Evolutionary conservation across 2,329 filamentous ascomycete genomes (phyloP).

Genomic region (Paecilomyces fulvus): DNA sequence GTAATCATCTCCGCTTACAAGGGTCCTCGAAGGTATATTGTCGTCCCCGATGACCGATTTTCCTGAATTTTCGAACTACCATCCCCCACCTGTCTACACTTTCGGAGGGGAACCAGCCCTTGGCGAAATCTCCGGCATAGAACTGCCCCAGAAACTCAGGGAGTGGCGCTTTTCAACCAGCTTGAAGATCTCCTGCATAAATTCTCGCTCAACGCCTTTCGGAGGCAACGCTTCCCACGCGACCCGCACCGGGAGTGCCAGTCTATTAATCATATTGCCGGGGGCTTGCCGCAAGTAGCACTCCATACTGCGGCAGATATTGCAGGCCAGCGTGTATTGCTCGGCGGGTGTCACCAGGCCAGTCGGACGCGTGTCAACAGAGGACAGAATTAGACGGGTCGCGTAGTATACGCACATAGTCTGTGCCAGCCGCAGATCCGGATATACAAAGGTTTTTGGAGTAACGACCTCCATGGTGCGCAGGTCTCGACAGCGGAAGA

Average conservation of each 20-base stretch:
- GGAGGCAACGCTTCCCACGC: constrained; percentile 30
- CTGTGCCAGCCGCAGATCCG: constrained; percentile 27
- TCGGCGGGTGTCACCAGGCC: constrained; percentile 21
- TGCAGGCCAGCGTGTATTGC: constrained; percentile 26
- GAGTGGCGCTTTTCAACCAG: constrained; percentile 27
- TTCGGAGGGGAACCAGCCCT: constrained; percentile 15
- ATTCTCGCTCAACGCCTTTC: constrained; percentile 22
- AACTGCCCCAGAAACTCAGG: constrained; percentile 26
- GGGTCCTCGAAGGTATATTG: neutral
- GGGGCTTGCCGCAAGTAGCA: constrained; percentile 27
- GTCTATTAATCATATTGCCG: constrained; percentile 32
- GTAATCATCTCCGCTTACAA: neutral
- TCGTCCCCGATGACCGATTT: neutral
- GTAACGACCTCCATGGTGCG: constrained; percentile 23
- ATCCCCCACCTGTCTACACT: neutral
- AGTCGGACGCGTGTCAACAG: constrained; percentile 21
- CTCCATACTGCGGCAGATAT: constrained; percentile 27
- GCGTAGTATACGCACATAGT: constrained; percentile 30
- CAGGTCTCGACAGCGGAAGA: constrained; percentile 25
- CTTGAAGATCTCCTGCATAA: constrained; percentile 23
- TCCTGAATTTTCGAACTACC: neutral
- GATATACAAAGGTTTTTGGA: constrained; percentile 24
- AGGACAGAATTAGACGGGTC: constrained; percentile 24
- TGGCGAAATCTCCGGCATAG: constrained; percentile 27
- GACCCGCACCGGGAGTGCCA: constrained; percentile 28